These are phyloP conservation scores for Boletus smithii DNA, from an alignment of 1,284 basidiomycete genomes.

Conservation along the genomic window DNA sequence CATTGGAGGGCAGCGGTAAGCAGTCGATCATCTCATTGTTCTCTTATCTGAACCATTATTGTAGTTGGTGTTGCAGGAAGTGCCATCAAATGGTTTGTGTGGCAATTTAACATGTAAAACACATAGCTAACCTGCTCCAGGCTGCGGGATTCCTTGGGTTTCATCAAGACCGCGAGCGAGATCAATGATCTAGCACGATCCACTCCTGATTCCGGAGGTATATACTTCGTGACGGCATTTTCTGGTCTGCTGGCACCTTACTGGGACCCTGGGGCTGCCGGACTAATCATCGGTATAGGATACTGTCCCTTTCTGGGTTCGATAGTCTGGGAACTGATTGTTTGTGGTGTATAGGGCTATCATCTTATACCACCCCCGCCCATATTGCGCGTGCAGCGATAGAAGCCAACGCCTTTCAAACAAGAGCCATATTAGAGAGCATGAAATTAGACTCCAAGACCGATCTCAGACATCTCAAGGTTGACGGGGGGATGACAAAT, in stretches of 20 bases:
- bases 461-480: conserved; percentile 80
- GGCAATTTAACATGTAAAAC: not conserved
- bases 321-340: not conserved
- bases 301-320: not conserved
- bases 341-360: conserved; percentile 53
- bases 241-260: conserved; percentile 89
- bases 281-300: conserved; percentile 70
- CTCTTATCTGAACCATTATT: conserved; percentile 4
- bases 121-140: conserved; percentile 15
- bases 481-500: conserved; percentile 95
- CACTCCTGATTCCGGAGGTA: conserved; percentile 82
- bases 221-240: conserved; percentile 97
- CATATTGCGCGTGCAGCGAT: conserved; percentile 94
- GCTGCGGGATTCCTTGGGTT: conserved; percentile 86
- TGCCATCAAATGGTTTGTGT: conserved; percentile 78
- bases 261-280: conserved; percentile 87
- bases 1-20: conserved; percentile 90
- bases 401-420: conserved; percentile 89
- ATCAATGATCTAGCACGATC: conserved; percentile 84
- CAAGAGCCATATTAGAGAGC: conserved; percentile 90
- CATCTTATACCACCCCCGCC: conserved; percentile 88
- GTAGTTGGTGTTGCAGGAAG: conserved; percentile 91
- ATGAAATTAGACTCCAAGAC: conserved; percentile 83
- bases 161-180: conserved; percentile 80
- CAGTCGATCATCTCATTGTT: conserved; percentile 13